Base-by-base conservation (phyloP, 495 filamentous ascomycete species). In the Aspergillus sclerotiicarbonarius region DNA sequence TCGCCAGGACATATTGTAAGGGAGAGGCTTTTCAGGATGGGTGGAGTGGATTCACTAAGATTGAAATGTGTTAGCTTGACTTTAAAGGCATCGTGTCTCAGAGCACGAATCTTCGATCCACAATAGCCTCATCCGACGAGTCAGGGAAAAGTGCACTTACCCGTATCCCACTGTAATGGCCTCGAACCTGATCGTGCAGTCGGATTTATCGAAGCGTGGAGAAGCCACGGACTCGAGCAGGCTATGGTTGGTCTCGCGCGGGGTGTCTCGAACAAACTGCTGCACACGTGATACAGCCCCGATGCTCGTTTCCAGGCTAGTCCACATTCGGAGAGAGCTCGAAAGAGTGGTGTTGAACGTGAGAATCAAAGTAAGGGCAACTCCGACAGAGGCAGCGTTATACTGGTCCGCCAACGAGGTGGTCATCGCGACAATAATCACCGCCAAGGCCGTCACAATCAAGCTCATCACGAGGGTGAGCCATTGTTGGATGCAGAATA, bases 401-500 rank as follows among this genome's bases (percentile, higher is more conserved):
- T 54, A 31, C n/a, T 16, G 20, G 25, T 65, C 66, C 4, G 76
- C 77, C 2, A 64, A 18, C 3, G 33, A 49, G 2, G 78, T 76
- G 3, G 79, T 51, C n/a, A 88, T 62, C 15, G 55, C 56, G 13
- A 69, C 59, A 3, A 90, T 79, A 5, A 85, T 61, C 4, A 76
- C 69, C 0, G 86, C 79, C 29, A 90, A 80, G 29, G 81, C 74
- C 4, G 84, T 78, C 57, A 80, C 75, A 2, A 90, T 72, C 2
- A 87, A 57, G 10, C 83, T 68, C 76, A 90, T 81, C 16, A 87
- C 79, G 66, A 87, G 79, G n/a, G 76, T 79, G 63, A 92, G 76
- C 88, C 89, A 92, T 31, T 87, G 77, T 82, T 90, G 73, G 78
- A 88, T 44, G 80, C 74, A 83, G 79, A 86, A 55, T 76, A 72